Base-by-base conservation (phyloP, 1,284 basidiomycete species). In the Trichosporon ovoides region DNA sequence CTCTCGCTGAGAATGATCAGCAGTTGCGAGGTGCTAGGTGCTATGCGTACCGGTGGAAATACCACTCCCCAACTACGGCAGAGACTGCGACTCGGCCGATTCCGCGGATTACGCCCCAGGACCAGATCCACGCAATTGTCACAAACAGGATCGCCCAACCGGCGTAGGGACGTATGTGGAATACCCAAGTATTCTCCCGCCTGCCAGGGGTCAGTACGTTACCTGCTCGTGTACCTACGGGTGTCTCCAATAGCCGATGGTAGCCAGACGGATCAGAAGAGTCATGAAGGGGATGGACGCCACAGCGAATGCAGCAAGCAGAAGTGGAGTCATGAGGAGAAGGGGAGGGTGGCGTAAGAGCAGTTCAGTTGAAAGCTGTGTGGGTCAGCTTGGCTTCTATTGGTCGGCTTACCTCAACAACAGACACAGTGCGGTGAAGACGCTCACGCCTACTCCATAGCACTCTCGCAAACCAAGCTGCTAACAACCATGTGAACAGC, bases 31-130 rank as follows among this genome's bases (percentile, higher is more conserved):
- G 3, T n/a, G n/a, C n/a, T n/a, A n/a, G n/a, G n/a, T 1, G 55
- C 34, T 3, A n/a, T 24, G 35, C 83, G 71, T 71, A 89, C 86
- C 89, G 83, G 49, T 87, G 83, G 69, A 92, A 95, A 73, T 95
- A 96, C 91, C 92, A 97, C 38, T 88, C 86, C 1, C 91, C 93
- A 36, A 97, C 84, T 1, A 93, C 89, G 24, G 85, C 87, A 0
- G 90, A 86, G 49, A 87, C 85, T 0, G 86, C 85, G 38, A 88
- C 89, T 6, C 90, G 81, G 54, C 92, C 78, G 0, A 91, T 74
- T 0, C 93, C 92, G 33, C 92, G 82, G 14, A 89, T 84, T 3
- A 96, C 86, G 16, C 86, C 88, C 89, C 91, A 94, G 11, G 84
- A 88, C 92, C 92, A 97, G 2, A 93, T 75, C 89, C 91, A 95